Base-by-base conservation (phyloP, 345 rosid genomes). In the Eucalyptus microcorys region DNA sequence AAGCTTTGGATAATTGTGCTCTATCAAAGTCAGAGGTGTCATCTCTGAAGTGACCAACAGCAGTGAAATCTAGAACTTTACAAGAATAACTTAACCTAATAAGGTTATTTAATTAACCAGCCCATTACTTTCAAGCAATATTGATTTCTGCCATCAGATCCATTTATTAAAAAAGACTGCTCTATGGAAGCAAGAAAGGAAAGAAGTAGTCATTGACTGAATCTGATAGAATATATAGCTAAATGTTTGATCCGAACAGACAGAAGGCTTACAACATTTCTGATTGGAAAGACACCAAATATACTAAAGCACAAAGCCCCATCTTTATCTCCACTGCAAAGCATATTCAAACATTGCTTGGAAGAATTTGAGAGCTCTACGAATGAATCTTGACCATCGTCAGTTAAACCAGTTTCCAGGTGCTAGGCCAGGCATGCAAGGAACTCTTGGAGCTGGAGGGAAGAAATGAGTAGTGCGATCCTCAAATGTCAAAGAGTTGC, bases 241-340 rank as follows among this genome's bases (percentile, higher is more conserved):
- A 64, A 64, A 64, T 32, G 16, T 64, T n/a, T n/a, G 17, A 64
- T 64, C 37, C 4, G 10, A 27, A 59, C 66, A 5, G 40, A 61
- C 27, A 19, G 55, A 45, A 40, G n/a, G 93, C 99, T 96, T 93
- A 96, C 99, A 91, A 96, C 92, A 94, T 95, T 95, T 64, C 98
- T 97, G 10, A 97, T 94, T 50, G 96, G 97, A 93, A 96, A 96
- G 92, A 96, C 96, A 90, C 99, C 99, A 90, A 97, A 96, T 89
- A 96, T 95, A 90, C 94, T 96, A 85, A 96, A 96, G 94, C 96
- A 95, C 86, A 96, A 92, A 93, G 90, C 93, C 91, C 99, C 99
- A 90, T 96, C 96, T 88, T 89, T 95, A 91, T 96, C 98, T 87
- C 96, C 97, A 90, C 99, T 97, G 89, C 99, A 96, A 40, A 97